Evolutionary conservation across 768 basidiomycete genomes (phyloP).

Genomic region (Leccinum subgranulosum): DNA sequence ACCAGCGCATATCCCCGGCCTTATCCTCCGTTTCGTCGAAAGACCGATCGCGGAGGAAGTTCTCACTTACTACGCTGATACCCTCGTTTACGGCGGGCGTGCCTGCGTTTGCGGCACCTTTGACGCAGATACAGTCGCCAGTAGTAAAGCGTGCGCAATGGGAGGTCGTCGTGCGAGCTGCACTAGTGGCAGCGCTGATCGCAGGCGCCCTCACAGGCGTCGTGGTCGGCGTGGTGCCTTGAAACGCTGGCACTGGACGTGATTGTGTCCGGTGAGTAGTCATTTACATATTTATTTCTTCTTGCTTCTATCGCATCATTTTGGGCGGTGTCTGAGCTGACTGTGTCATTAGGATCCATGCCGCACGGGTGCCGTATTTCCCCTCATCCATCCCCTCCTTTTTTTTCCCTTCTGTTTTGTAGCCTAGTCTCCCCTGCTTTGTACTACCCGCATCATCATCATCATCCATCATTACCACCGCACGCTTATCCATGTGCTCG

Average conservation of each 20-base stretch:
- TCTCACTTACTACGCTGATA: conserved; percentile 15
- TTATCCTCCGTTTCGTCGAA: neutral
- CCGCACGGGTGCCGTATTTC: neutral
- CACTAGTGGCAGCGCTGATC: conserved; percentile 42
- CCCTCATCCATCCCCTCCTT: neutral
- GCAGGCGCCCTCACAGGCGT: conserved; percentile 33
- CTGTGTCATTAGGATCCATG: neutral
- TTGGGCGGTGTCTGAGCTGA: neutral
- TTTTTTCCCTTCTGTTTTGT: neutral
- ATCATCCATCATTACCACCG: conserved; percentile 7
- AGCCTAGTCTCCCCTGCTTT: neutral
- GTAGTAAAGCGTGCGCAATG: conserved; percentile 77
- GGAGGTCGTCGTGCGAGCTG: conserved; percentile 74
- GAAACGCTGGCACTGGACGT: neutral
- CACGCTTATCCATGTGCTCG: neutral
- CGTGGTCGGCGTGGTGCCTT: conserved; percentile 16
- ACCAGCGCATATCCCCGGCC: conserved; percentile 10
- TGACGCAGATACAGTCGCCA: conserved; percentile 68
- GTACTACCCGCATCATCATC: neutral
- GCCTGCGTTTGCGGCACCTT: conserved; percentile 67
- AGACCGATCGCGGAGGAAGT: neutral
- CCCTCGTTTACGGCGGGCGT: conserved; percentile 41
- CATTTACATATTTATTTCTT: neutral
- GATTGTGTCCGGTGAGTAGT: neutral
- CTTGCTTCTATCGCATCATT: neutral